Percentiles rank a stretch among this genome's conserved stretches.
These are phyloP conservation scores for Cicer yamashitae DNA, from an alignment of 306 rosid species.

Conservation along the genomic window DNA sequence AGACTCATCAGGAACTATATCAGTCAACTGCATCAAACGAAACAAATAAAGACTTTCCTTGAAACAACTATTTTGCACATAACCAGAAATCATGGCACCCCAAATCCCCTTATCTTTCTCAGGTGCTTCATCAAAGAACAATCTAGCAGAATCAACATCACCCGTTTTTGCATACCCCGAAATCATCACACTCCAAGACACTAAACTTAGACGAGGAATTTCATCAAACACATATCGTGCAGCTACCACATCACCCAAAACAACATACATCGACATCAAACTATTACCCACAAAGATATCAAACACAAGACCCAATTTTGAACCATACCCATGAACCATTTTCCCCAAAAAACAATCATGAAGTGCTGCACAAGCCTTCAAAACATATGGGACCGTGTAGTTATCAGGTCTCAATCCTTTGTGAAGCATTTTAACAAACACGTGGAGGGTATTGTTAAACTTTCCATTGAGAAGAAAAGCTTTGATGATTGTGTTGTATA, in stretches of 20 bases:
- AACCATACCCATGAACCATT: conserved; percentile 61
- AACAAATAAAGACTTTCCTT: conserved; percentile 74
- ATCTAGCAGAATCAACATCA: conserved; percentile 62
- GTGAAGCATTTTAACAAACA: conserved; percentile 52
- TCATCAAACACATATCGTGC: conserved; percentile 75
- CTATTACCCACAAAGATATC: conserved; percentile 74
- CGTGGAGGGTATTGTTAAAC: conserved; percentile 41
- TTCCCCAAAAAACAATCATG: conserved; percentile 44
- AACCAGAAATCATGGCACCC: conserved; percentile 93
- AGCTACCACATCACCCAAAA: conserved; percentile 49
- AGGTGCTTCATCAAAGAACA: conserved; percentile 73
- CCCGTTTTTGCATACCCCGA: conserved; percentile 71
- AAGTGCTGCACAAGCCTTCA: conserved; percentile 62
- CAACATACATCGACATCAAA: conserved; percentile 56
- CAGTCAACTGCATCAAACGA: conserved; percentile 62
- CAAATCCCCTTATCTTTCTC: conserved; percentile 77
- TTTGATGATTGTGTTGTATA: conserved; percentile 69
- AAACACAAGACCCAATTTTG: conserved; percentile 61
- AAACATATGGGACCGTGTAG: conserved; percentile 71
- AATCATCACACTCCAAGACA: conserved; percentile 79
- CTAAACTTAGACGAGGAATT: conserved; percentile 62
- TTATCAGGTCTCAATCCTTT: conserved; percentile 58
- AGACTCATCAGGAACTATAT: conserved; percentile 69
- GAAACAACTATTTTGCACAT: conserved; percentile 73
- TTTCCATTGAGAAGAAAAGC: conserved; percentile 50